Base-by-base conservation (phyloP, 2,329 filamentous ascomycete genomes). In the Celoporthe dispersa region DNA sequence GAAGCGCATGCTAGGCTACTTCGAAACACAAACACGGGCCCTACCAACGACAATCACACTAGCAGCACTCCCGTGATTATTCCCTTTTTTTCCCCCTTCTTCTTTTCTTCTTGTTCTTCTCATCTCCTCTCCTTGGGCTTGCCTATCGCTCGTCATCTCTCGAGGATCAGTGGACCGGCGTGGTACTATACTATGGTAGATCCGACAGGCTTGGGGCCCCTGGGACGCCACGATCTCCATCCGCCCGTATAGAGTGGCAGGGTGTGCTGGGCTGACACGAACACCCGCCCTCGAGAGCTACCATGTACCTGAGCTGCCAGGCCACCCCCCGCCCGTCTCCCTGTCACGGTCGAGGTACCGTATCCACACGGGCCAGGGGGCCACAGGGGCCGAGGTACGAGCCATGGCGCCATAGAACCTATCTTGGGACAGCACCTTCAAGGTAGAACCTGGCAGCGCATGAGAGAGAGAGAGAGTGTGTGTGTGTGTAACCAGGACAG, bases 1-100 rank as follows among this genome's bases (percentile, higher is more conserved):
- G 33, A 60, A 22, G 35, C 12, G 25, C 9, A 59, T 67, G 53
- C 67, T 67, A 62, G 64, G 60, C 59, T 68, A 64, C 63, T 62
- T 48, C 64, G 63, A 63, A 71, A 67, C 64, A 70, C 70, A 63
- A 71, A 67, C 64, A 70, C 68, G 61, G 68, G 41, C 41, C 41
- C 59, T 37, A 41, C 59, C 22, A 16, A 25, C 57, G 44, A 48
- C 7, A n/a, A 37, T n/a, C n/a, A 35, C n/a, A 39, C 53, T 39
- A 60, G 28, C 25, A 48, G 62, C 31, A 25, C 25, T 16, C 25
- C 51, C n/a, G 33, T 28, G 25, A 33, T 64, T 11, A 11, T 7
- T 48, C 31, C 11, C 8, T n/a, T 25, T 25, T 51, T 51, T 48
- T 41, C 59, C 19, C 59, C 11, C 53, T 31, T 44, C 19, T 22